Percentiles rank a stretch among this genome's conserved stretches.
These are phyloP conservation scores for Rhizopus stolonifer DNA, from an alignment of 371 early-diverging fungal genomes.

Conservation along the genomic window DNA sequence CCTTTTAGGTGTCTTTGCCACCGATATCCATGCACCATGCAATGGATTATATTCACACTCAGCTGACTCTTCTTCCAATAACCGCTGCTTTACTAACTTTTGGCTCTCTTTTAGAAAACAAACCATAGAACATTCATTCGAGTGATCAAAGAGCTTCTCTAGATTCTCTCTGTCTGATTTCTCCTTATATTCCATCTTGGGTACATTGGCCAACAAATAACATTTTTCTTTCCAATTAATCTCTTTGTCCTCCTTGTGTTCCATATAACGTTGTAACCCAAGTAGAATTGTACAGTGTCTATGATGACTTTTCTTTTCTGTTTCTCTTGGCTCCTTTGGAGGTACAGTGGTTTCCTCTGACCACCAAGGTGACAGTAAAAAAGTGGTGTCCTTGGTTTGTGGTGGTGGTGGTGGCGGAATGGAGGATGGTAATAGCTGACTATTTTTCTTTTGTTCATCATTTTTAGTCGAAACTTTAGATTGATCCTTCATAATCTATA, in stretches of 20 bases:
- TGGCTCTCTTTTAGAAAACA: slow-evolving; percentile 21
- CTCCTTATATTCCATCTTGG: background rate
- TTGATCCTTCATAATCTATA: background rate
- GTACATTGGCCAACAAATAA: slow-evolving; percentile 13
- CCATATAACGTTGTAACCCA: background rate
- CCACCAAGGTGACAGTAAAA: slow-evolving; percentile 27
- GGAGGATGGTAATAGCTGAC: slow-evolving; percentile 18
- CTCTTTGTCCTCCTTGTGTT: background rate
- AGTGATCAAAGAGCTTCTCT: slow-evolving; percentile 12
- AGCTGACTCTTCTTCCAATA: background rate
- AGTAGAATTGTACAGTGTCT: background rate
- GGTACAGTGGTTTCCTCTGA: slow-evolving; percentile 16
- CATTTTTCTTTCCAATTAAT: slow-evolving; percentile 22
- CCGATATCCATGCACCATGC: slow-evolving; percentile 19
- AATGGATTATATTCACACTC: slow-evolving; percentile 13
- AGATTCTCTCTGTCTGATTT: slow-evolving; percentile 9
- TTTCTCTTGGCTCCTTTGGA: background rate
- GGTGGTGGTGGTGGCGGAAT: slow-evolving; percentile 15
- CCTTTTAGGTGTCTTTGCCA: slow-evolving; percentile 17
- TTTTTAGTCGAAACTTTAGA: background rate
- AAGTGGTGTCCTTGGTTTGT: slow-evolving; percentile 16
- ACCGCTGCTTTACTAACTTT: slow-evolving; percentile 8
- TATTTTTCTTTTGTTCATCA: slow-evolving; percentile 3
- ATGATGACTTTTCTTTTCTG: background rate
- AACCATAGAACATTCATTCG: slow-evolving; percentile 23